Evolutionary conservation across 495 filamentous ascomycete genomes (phyloP).

Genomic region (Neurospora sp.): DNA sequence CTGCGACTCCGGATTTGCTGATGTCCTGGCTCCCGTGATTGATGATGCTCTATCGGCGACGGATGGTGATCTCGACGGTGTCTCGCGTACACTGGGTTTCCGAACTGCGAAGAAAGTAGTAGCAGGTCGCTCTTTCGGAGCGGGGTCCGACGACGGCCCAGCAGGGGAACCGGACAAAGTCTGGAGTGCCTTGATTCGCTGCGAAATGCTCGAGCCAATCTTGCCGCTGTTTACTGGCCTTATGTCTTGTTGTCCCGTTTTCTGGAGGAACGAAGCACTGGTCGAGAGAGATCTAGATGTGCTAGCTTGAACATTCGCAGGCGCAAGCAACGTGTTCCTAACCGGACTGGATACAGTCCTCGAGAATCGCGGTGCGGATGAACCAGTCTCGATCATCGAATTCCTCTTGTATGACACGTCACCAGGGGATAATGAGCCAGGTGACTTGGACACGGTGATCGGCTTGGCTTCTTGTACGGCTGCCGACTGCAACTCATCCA

Average conservation of each 20-base stretch:
- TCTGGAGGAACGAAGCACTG: slow-evolving; percentile 35
- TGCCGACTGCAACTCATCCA: slow-evolving; percentile 79
- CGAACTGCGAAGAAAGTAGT: slow-evolving; percentile 45
- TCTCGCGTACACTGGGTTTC: slow-evolving; percentile 29
- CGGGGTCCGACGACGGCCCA: slow-evolving; percentile 15
- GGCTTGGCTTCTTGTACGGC: slow-evolving; percentile 76
- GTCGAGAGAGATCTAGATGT: slow-evolving; percentile 38
- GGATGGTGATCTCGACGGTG: slow-evolving; percentile 33
- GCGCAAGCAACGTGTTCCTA: slow-evolving; percentile 29
- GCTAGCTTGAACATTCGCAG: slow-evolving; percentile 27
- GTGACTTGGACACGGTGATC: slow-evolving; percentile 75
- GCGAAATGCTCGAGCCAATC: slow-evolving; percentile 78
- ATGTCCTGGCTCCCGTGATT: slow-evolving; percentile 19
- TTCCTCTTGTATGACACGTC: neutral
- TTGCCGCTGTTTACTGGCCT: slow-evolving; percentile 61
- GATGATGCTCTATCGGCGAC: slow-evolving; percentile 34
- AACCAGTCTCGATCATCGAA: slow-evolving; percentile 16
- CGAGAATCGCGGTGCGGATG: slow-evolving; percentile 9
- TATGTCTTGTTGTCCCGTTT: slow-evolving; percentile 36
- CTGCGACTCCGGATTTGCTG: slow-evolving; percentile 27
- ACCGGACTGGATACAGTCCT: slow-evolving; percentile 41
- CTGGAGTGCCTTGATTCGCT: slow-evolving; percentile 80
- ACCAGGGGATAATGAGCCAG: slow-evolving; percentile 17
- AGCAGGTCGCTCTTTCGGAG: slow-evolving; percentile 23
- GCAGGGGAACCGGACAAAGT: slow-evolving; percentile 46